These are phyloP conservation scores for Chaetoceros muelleri DNA, from an alignment of 108 stramenopile species.

Conservation along the genomic window DNA sequence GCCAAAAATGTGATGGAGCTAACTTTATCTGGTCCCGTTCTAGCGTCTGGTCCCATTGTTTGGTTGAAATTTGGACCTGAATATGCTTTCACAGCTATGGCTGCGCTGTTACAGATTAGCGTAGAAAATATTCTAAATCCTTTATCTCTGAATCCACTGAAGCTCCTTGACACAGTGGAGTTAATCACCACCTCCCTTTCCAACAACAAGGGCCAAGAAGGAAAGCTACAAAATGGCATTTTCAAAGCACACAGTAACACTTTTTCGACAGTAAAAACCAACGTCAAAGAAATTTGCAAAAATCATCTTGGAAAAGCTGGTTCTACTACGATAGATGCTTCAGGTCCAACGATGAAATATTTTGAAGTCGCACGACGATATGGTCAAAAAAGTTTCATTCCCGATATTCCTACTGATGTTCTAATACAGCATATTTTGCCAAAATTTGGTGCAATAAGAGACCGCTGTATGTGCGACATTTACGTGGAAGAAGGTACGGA, in stretches of 20 bases:
- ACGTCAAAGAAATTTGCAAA: slow-evolving; percentile 33
- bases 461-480: slow-evolving; percentile 65
- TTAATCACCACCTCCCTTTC: slow-evolving; percentile 33
- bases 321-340: slow-evolving; percentile 10
- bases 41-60: slow-evolving; percentile 55
- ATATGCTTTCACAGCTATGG: slow-evolving; percentile 68
- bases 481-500: slow-evolving; percentile 27
- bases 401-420: slow-evolving; percentile 16
- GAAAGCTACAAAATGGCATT: slow-evolving; percentile 27
- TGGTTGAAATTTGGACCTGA: slow-evolving; percentile 75
- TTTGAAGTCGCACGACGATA: slow-evolving; percentile 32
- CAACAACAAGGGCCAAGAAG: background rate
- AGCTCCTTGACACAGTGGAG: slow-evolving; percentile 53
- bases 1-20: slow-evolving; percentile 48
- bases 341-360: slow-evolving; percentile 22
- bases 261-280: slow-evolving; percentile 8
- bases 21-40: slow-evolving; percentile 49
- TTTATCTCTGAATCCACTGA: slow-evolving; percentile 53
- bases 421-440: slow-evolving; percentile 46
- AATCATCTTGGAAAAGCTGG: slow-evolving; percentile 2
- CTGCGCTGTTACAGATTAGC: slow-evolving; percentile 48
- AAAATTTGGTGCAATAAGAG: slow-evolving; percentile 38
- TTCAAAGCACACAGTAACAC: slow-evolving; percentile 20
- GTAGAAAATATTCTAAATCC: slow-evolving; percentile 44
- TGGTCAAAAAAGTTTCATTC: slow-evolving; percentile 27